These are phyloP conservation scores for Austroboletus novae-zelandiae DNA, from an alignment of 1,284 basidiomycete species.

Conservation along the genomic window DNA sequence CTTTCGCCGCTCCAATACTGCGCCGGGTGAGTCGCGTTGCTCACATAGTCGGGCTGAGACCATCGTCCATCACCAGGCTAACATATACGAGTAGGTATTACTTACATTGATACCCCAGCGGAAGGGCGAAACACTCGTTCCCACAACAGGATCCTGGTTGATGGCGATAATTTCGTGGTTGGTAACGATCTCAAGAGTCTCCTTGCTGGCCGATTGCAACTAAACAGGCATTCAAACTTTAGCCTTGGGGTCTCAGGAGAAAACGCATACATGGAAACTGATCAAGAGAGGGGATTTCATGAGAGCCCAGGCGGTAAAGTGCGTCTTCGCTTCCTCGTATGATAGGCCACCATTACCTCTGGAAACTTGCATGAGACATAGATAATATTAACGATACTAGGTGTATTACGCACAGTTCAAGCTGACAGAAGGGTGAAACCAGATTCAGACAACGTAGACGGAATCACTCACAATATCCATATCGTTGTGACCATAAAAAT, in stretches of 20 bases:
- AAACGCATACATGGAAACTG: constrained; percentile 40
- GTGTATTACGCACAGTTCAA: constrained; percentile 36
- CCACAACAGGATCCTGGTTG: constrained; percentile 64
- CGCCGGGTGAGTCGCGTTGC: constrained; percentile 49
- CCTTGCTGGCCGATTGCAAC: constrained; percentile 48
- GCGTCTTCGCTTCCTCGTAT: constrained; percentile 43
- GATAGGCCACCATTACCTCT: constrained; percentile 45
- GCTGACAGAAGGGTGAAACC: constrained; percentile 23
- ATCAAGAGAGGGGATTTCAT: constrained; percentile 50
- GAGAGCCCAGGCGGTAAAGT: constrained; percentile 49
- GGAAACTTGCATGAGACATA: not conserved
- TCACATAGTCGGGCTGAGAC: constrained; percentile 49
- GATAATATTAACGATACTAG: not conserved
- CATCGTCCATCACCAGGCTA: not conserved
- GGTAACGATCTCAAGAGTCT: constrained; percentile 53
- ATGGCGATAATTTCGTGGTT: constrained; percentile 67
- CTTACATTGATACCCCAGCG: constrained; percentile 63
- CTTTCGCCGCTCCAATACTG: constrained; percentile 60
- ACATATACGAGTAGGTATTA: not conserved
- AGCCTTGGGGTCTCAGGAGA: not conserved
- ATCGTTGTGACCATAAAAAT: constrained; percentile 48
- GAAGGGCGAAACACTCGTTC: constrained; percentile 61
- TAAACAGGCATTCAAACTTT: constrained; percentile 21
- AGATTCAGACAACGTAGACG: not conserved
- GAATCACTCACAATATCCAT: constrained; percentile 42